Evolutionary conservation across 2,329 filamentous ascomycete genomes (phyloP), one percentile per base, ranked within the genome.

Genomic region (Trichoderma atroviride): DNA sequence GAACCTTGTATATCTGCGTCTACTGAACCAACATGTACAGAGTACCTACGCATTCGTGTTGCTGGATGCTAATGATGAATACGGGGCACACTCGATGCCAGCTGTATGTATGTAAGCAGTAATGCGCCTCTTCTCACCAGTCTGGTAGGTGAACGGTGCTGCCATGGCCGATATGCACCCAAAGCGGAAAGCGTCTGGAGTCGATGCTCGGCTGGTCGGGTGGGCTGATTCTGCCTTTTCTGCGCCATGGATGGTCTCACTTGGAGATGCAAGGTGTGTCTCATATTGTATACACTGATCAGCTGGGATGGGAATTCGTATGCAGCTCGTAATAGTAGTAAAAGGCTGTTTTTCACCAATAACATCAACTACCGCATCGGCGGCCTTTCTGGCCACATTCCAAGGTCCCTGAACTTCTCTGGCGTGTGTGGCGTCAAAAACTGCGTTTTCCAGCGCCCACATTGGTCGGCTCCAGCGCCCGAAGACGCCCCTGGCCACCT

Each of bases 191-290:
- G 68, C 61, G 61, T 59, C 68, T 59, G 31, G 5, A 40, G 47
- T 24, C 1, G 58, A 27, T 50, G 56, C 27, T 50, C 53, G 50
- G 58, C 66, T 50, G 52, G 16, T 69, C 58, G 35, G 50, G 53
- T 69, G 66, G 66, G 50, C 66, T 69, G 66, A 69, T 69, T 22
- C 24, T 64, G 33, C 22, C 47, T 13, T 55, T n/a, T 55, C 31
- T 69, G 16, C 24, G 40, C 62, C 50, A 69, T 50, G 29, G 58
- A 69, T 69, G 66, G 66, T 56, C 64, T 67, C 64, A 67, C 64
- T 33, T 57, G 55, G 29, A 29, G n/a, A 40, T 27, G 47, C 60
- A 55, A 24, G n/a, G 4, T 47, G 31, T 53, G 31, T 37, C 27
- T 53, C 53, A 24, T 24, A 35, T 19, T 19, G 16, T 16, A 52